Base-by-base conservation (phyloP, 192 early-diverging fungal species). In the Podila horticola region DNA sequence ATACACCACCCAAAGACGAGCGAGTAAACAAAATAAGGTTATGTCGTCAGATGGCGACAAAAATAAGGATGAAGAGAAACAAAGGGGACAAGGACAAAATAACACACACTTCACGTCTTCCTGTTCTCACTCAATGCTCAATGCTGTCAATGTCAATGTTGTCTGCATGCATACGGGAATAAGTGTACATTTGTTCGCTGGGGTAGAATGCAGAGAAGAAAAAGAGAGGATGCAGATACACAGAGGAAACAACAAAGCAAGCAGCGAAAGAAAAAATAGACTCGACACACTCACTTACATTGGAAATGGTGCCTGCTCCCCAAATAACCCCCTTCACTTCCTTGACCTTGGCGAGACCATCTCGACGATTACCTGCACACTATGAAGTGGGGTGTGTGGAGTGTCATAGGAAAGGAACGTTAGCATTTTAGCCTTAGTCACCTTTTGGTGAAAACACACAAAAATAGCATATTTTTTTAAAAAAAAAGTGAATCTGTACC, bases 311-410 rank as follows among this genome's bases (percentile, higher is more conserved):
- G 28, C 94, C 94, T 8, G 88, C 85, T 12, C 87, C 87, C 94
- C 94, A 96, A 51, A 89, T 93, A 48, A 96, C 89, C 33, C 94
- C 94, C 61, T 93, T 94, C 64, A 92, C 91, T 3, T 90, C 86
- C 69, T 93, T 94, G 74, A 90, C 87, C 45, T 89, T 87, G 72
- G 92, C 88, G 71, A 94, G 90, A 10, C 94, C 93, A 55, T 93
- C 91, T 48, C 94, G 82, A 17, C 94, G 83, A 67, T 94, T 96
- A 41, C 94, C 94, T 5, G 94, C 94, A 68, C 94, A 96, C 84
- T 95, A 89, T 13, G 12, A 10, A 59, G 22, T 1, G 17, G n/a
- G 8, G 61, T 15, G 6, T n/a, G n/a, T n/a, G 30, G 7, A 3
- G 24, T 61, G 59, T 0, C 19, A 19, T 11, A 0, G 33, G 29